Conservation (phyloP, 345 rosid species). For the Eucalyptus sideroxylon region DNA sequence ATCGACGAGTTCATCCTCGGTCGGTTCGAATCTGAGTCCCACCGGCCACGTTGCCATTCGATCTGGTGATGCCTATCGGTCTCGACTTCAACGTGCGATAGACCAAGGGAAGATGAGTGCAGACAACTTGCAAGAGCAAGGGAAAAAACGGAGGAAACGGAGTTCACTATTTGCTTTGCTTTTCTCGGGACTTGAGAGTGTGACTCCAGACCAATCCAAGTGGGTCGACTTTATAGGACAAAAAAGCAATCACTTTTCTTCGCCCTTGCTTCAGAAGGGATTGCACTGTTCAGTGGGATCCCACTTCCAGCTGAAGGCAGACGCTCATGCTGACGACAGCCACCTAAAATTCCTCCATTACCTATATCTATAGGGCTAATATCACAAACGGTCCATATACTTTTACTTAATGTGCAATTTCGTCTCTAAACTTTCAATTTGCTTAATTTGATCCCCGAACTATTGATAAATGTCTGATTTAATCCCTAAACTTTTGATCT, state of each 20-base stretch:
- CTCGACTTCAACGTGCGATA: neutral
- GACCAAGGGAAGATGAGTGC: neutral
- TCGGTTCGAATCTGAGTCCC: neutral
- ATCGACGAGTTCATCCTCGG: neutral
- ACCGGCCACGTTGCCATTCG: neutral
- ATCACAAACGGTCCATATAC: too few species aligned
- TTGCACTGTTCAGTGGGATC: neutral
- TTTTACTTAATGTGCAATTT: too few species aligned
- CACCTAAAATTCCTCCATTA: too few species aligned
- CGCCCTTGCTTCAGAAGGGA: neutral
- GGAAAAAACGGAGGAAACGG: neutral
- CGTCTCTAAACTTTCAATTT: too few species aligned
- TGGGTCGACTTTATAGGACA: neutral
- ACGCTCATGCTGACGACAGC: neutral
- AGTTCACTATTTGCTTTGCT: neutral
- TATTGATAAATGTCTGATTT: too few species aligned
- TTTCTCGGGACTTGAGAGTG: neutral
- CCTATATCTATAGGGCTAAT: too few species aligned
- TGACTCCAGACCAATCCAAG: neutral
- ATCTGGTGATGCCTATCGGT: neutral
- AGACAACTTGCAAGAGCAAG: neutral
- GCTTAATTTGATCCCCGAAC: too few species aligned
- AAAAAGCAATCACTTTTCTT: neutral
- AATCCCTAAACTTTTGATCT: too few species aligned
- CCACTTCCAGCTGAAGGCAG: neutral